Evolutionary conservation across 768 basidiomycete species (phyloP).

Genomic region (Psilocybe cyanescens): DNA sequence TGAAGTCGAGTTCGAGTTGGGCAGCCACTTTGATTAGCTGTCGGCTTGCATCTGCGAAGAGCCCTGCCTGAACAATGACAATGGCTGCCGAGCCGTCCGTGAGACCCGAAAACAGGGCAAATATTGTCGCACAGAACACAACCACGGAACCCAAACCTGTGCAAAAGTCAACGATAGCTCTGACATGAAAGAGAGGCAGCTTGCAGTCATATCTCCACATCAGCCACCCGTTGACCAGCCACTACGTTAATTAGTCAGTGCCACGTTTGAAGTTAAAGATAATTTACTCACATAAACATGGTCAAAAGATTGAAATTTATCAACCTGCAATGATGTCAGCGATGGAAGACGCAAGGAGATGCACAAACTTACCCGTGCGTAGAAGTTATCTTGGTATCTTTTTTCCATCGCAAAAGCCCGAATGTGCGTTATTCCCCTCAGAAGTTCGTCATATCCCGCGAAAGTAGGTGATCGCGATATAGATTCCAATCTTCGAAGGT

Average conservation of each 20-base stretch:
- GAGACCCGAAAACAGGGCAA: constrained; percentile 62
- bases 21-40: constrained; percentile 69
- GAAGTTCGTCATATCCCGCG: constrained; percentile 72
- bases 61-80: constrained; percentile 71
- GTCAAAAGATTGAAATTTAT: constrained; percentile 72
- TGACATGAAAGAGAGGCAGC: constrained; percentile 17
- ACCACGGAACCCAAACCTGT: constrained; percentile 71
- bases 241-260: constrained; percentile 42
- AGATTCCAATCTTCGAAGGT: constrained; percentile 69
- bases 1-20: constrained; percentile 75
- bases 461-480: constrained; percentile 74
- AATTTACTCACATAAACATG: constrained; percentile 64
- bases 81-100: constrained; percentile 67
- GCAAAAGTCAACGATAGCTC: background rate
- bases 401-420: constrained; percentile 75
- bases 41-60: constrained; percentile 71
- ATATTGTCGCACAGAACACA: constrained; percentile 69
- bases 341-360: background rate
- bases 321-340: constrained; percentile 38
- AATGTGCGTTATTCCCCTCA: constrained; percentile 68
- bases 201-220: constrained; percentile 76
- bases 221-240: constrained; percentile 72
- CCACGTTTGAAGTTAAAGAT: background rate
- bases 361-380: constrained; percentile 44
- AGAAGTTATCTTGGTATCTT: constrained; percentile 67